Conservation (phyloP, 2,329 filamentous ascomycete genomes). For the Coniochaeta pulveracea region DNA sequence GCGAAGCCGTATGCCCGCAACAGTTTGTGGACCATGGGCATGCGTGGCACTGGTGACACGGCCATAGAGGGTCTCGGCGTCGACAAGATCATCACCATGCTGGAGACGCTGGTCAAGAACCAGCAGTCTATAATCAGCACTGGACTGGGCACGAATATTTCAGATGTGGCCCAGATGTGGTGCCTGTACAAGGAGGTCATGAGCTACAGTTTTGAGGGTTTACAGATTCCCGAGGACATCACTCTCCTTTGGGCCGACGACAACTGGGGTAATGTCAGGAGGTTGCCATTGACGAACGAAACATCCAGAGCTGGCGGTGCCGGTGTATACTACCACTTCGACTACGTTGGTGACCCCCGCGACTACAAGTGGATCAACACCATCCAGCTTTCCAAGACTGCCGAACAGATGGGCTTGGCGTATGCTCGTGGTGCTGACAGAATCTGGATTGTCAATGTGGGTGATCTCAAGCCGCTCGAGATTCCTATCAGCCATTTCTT, state of each 20-base stretch:
- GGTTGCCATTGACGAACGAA: slow-evolving; percentile 49
- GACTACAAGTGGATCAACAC: slow-evolving; percentile 53
- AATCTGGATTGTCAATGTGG: slow-evolving; percentile 59
- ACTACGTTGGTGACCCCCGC: slow-evolving; percentile 36
- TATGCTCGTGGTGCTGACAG: slow-evolving; percentile 45
- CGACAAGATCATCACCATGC: slow-evolving; percentile 43
- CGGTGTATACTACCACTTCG: slow-evolving; percentile 54
- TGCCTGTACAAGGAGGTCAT: slow-evolving; percentile 67
- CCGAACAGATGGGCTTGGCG: slow-evolving; percentile 50
- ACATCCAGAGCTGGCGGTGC: slow-evolving; percentile 48
- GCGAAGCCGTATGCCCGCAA: slow-evolving; percentile 55
- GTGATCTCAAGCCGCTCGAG: slow-evolving; percentile 53
- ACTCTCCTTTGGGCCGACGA: slow-evolving; percentile 61
- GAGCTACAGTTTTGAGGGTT: slow-evolving; percentile 53
- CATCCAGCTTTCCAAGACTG: slow-evolving; percentile 48
- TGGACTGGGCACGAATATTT: slow-evolving; percentile 38
- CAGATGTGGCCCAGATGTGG: slow-evolving; percentile 56
- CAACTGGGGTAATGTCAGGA: slow-evolving; percentile 55
- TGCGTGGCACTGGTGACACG: slow-evolving; percentile 60
- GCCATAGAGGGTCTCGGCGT: slow-evolving; percentile 42
- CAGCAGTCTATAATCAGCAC: slow-evolving; percentile 47
- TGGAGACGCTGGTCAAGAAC: slow-evolving; percentile 48
- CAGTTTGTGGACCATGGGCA: slow-evolving; percentile 55
- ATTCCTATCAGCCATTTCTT: slow-evolving; percentile 57
- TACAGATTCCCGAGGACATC: slow-evolving; percentile 53